These are phyloP conservation scores for Ormosia emarginata DNA, from an alignment of 306 rosid genomes.

Conservation along the genomic window DNA sequence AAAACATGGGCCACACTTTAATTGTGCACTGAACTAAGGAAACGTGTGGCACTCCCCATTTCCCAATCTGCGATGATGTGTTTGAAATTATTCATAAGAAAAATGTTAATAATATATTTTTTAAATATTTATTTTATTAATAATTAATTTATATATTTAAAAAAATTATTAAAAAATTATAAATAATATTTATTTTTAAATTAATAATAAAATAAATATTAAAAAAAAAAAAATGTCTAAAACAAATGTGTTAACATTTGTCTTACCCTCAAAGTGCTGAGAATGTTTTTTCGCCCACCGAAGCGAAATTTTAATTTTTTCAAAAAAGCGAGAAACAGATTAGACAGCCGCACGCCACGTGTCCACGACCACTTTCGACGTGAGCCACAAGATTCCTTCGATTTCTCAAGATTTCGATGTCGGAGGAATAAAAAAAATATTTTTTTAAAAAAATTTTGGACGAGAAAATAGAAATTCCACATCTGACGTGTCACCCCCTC, in stretches of 20 bases:
- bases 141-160: no score
- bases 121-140: no score
- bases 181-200: no score
- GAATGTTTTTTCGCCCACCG: slow-evolving; percentile 15
- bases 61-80: no score
- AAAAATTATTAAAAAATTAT: no score
- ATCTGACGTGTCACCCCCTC: slow-evolving; percentile 45
- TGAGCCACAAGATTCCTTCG: slow-evolving; percentile 63
- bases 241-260: no score
- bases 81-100: no score
- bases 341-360: slow-evolving; percentile 25
- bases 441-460: no score
- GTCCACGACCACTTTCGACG: slow-evolving; percentile 1
- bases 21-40: not conserved
- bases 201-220: no score
- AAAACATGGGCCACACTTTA: slow-evolving; percentile 9
- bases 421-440: not conserved
- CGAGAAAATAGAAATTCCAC: not conserved
- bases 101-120: no score
- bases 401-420: slow-evolving; percentile 42
- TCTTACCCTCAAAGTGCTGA: not conserved
- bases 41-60: slow-evolving; percentile 4
- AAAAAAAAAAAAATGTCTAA: no score
- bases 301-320: not conserved
- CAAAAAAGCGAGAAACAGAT: slow-evolving; percentile 2